A percentile compares a stretch with the other conserved stretches of the same genome.
These are phyloP conservation scores for Dendrobium officinale DNA, from an alignment of 106 monocot genomes.

Conservation along the genomic window DNA sequence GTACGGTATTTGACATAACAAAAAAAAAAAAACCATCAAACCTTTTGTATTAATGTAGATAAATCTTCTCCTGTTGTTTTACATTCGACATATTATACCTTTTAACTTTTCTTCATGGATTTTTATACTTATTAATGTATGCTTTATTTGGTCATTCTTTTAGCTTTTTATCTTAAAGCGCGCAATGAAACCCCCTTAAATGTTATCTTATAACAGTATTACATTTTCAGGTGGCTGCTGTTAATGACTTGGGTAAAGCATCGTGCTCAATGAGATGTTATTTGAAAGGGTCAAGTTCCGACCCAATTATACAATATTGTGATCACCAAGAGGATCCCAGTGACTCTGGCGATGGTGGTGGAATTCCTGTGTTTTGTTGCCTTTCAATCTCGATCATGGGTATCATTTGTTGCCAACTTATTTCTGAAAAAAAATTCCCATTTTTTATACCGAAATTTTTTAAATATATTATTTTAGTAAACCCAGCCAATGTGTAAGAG, in stretches of 20 bases:
- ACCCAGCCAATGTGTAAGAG: neutral
- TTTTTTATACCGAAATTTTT: neutral
- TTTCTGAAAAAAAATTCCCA: neutral
- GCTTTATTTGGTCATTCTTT: neutral
- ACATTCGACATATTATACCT: neutral
- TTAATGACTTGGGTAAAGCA: conserved; percentile 32
- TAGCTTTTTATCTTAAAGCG: neutral
- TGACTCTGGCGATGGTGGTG: conserved; percentile 56
- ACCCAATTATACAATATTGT: conserved; percentile 26
- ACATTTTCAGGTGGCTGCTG: conserved; percentile 25
- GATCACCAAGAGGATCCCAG: conserved; percentile 23
- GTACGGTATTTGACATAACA: too few species aligned
- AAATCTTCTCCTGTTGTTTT: neutral
- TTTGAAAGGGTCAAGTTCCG: conserved; percentile 24
- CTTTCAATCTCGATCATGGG: conserved; percentile 37
- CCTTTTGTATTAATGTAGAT: neutral
- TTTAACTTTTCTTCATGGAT: neutral
- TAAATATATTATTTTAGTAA: neutral
- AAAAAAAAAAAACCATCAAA: too few species aligned
- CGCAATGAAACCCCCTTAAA: neutral
- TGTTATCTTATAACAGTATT: neutral
- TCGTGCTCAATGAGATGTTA: conserved; percentile 45
- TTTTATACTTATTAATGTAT: neutral
- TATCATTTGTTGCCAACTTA: conserved; percentile 1
- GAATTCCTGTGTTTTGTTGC: conserved; percentile 34